A percentile compares a stretch with the other conserved stretches of the same genome.
These are phyloP conservation scores for Verticillium nubilum DNA, from an alignment of 2,329 filamentous ascomycete genomes.

Conservation along the genomic window DNA sequence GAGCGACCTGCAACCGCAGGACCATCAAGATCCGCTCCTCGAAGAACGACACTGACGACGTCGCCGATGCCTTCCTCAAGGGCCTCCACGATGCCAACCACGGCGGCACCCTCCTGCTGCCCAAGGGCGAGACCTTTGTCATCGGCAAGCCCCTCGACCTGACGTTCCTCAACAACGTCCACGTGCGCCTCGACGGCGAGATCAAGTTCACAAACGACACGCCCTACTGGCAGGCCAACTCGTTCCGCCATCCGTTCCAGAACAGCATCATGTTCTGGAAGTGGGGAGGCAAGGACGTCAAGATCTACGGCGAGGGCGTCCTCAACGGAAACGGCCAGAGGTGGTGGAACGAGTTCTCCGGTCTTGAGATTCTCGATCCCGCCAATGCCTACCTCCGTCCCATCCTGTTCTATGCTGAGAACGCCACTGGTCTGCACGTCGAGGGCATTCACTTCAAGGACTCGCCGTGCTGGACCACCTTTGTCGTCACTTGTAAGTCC, in stretches of 20 bases:
- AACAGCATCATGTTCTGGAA: slow-evolving; percentile 64
- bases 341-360: slow-evolving; percentile 59
- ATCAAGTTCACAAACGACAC: slow-evolving; percentile 58
- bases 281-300: slow-evolving; percentile 60
- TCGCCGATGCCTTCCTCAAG: slow-evolving; percentile 48
- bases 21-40: slow-evolving; percentile 47
- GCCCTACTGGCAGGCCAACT: slow-evolving; percentile 59
- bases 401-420: slow-evolving; percentile 55
- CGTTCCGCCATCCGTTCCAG: slow-evolving; percentile 58
- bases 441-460: slow-evolving; percentile 54
- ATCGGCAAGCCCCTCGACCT: slow-evolving; percentile 55
- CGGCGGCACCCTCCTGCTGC: slow-evolving; percentile 50
- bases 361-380: slow-evolving; percentile 35
- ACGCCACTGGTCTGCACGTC: slow-evolving; percentile 51
- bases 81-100: slow-evolving; percentile 52
- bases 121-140: slow-evolving; percentile 47
- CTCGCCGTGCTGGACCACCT: slow-evolving; percentile 58
- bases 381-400: slow-evolving; percentile 50
- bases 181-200: slow-evolving; percentile 54
- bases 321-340: slow-evolving; percentile 55
- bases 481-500: slow-evolving; percentile 46
- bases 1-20: slow-evolving; percentile 14
- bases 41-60: slow-evolving; percentile 47
- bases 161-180: slow-evolving; percentile 51
- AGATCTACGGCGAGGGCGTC: slow-evolving; percentile 50